These are phyloP conservation scores for Coriaria nepalensis DNA, from an alignment of 306 rosid species.

Conservation along the genomic window DNA sequence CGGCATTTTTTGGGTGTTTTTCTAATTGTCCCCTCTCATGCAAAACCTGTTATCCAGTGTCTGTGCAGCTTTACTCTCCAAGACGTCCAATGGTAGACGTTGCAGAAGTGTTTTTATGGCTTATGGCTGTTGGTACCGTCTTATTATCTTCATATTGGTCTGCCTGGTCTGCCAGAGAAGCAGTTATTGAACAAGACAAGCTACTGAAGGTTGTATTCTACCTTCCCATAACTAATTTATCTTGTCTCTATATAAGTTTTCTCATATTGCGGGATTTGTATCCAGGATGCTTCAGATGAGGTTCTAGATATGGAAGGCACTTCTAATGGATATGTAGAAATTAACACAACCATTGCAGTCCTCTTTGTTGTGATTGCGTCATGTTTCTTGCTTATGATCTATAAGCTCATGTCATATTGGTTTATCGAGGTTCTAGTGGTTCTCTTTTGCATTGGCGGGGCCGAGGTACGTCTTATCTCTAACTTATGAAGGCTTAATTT, in stretches of 20 bases:
- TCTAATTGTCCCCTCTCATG: slow-evolving; percentile 12
- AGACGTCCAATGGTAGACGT: slow-evolving; percentile 85
- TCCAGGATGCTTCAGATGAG: slow-evolving; percentile 81
- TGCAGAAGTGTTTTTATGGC: slow-evolving; percentile 98
- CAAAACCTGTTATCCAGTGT: slow-evolving; percentile 40
- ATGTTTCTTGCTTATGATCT: slow-evolving; percentile 83
- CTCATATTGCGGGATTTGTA: slow-evolving; percentile 6
- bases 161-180: slow-evolving; percentile 97
- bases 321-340: slow-evolving; percentile 61
- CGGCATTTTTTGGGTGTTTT: slow-evolving; percentile 8
- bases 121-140: slow-evolving; percentile 97
- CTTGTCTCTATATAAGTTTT: slow-evolving; percentile 2
- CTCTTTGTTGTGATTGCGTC: slow-evolving; percentile 88
- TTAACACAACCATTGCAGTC: slow-evolving; percentile 68
- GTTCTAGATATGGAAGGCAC: slow-evolving; percentile 32
- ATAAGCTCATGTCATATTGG: slow-evolving; percentile 84
- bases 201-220: slow-evolving; percentile 53
- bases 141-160: slow-evolving; percentile 92
- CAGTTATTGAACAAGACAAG: slow-evolving; percentile 75
- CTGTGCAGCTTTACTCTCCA: slow-evolving; percentile 95
- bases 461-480: slow-evolving; percentile 50
- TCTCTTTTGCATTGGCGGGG: slow-evolving; percentile 86
- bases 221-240: slow-evolving; percentile 11
- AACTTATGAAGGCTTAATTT: slow-evolving; percentile 9
- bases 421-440: slow-evolving; percentile 87